Evolutionary conservation across 148 eudicot species (phyloP).

Genomic region (Camellia japonica): DNA sequence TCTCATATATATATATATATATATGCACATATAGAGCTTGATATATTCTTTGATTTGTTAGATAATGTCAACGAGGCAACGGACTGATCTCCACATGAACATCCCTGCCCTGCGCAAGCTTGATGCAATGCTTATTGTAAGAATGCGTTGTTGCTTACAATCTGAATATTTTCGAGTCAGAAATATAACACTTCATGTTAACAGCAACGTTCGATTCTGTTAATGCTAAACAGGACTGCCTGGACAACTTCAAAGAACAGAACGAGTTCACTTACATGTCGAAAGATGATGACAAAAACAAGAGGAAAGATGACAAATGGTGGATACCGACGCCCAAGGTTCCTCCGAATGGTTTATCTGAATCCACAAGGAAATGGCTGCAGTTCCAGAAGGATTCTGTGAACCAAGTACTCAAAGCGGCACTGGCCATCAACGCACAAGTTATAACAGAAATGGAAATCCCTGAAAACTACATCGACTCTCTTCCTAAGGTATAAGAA

Average conservation of each 20-base stretch:
- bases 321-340: conserved; percentile 76
- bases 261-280: conserved; percentile 68
- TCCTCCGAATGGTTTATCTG: conserved; percentile 63
- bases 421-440: conserved; percentile 86
- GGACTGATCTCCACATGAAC: conserved; percentile 65
- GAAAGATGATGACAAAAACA: conserved; percentile 37
- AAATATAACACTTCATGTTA: not conserved
- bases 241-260: conserved; percentile 65
- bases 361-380: conserved; percentile 54
- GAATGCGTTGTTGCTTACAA: not conserved
- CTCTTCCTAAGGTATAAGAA: conserved; percentile 62
- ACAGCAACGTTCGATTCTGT: not conserved
- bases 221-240: conserved; percentile 42
- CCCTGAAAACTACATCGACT: conserved; percentile 69
- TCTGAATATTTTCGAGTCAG: not conserved
- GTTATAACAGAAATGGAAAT: conserved; percentile 65
- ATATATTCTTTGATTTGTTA: conserved; percentile 6
- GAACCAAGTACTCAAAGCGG: conserved; percentile 73
- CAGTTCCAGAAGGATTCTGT: conserved; percentile 68
- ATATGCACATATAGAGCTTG: not conserved
- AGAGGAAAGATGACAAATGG: conserved; percentile 64
- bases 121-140: conserved; percentile 76
- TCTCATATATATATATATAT: not conserved
- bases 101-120: conserved; percentile 73
- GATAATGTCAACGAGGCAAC: conserved; percentile 69